Percentiles rank a stretch among this genome's conserved stretches.
These are phyloP conservation scores for Carpinus fangiana DNA, from an alignment of 306 rosid species.

Conservation along the genomic window DNA sequence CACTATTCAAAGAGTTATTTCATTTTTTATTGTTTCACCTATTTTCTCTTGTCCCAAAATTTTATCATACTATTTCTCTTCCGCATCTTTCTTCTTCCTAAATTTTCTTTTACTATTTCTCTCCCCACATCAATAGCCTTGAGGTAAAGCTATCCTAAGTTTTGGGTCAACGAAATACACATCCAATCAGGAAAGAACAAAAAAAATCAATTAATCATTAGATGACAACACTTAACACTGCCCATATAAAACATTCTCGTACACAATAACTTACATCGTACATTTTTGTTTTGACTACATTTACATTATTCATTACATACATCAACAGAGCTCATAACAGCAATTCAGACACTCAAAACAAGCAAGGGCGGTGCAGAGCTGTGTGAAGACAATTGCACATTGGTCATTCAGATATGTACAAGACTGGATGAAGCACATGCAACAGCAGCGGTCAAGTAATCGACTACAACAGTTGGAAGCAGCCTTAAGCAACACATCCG, in stretches of 20 bases:
- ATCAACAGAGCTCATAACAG: constrained; percentile 69
- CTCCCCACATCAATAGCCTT: too few relatives aligned
- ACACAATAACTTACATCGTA: neutral
- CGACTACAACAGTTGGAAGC: constrained; percentile 54
- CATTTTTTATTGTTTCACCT: too few relatives aligned
- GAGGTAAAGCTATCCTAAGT: too few relatives aligned
- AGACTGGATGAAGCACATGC: constrained; percentile 71
- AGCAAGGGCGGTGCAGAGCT: constrained; percentile 76
- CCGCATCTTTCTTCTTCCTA: too few relatives aligned
- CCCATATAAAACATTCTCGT: neutral
- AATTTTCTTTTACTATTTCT: too few relatives aligned
- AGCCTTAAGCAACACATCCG: constrained; percentile 58
- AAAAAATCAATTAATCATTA: neutral
- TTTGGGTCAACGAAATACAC: neutral
- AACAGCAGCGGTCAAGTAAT: constrained; percentile 47
- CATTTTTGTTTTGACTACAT: constrained; percentile 8
- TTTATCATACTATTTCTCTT: too few relatives aligned
- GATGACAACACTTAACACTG: neutral
- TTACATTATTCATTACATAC: constrained; percentile 18
- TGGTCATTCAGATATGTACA: constrained; percentile 58
- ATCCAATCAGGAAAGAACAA: neutral
- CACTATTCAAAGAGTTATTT: too few relatives aligned
- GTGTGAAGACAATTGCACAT: constrained; percentile 62
- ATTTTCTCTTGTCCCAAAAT: too few relatives aligned
- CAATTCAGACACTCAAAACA: constrained; percentile 75